Evolutionary conservation across 345 rosid genomes (phyloP).

Genomic region (Linum tenue): DNA sequence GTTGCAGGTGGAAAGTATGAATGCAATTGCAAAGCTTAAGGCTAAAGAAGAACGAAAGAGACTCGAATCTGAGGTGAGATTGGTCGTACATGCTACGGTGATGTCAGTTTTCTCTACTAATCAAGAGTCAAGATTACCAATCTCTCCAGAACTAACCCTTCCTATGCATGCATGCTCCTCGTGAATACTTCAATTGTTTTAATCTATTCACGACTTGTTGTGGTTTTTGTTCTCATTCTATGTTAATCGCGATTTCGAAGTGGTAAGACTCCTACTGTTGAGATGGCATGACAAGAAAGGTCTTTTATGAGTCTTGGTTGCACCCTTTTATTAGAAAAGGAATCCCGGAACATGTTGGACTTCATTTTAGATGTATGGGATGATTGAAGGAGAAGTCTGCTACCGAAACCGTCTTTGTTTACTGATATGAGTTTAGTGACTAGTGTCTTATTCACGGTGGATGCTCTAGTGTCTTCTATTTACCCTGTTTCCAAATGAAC

Average conservation of each 20-base stretch:
- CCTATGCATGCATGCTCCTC: neutral
- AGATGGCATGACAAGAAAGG: no score
- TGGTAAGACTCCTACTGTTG: neutral
- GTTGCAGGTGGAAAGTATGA: constrained; percentile 78
- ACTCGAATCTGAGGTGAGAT: constrained; percentile 78
- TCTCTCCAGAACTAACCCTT: neutral
- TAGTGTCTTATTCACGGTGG: neutral
- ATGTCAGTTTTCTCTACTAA: neutral
- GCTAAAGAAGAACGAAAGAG: constrained; percentile 67
- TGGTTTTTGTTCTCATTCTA: neutral
- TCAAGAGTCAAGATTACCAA: neutral
- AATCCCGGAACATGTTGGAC: neutral
- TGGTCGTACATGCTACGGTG: neutral
- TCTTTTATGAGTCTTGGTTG: neutral
- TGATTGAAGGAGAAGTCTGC: neutral
- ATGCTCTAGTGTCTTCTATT: neutral
- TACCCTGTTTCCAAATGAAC: neutral
- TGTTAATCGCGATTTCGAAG: neutral
- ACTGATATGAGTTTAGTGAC: neutral
- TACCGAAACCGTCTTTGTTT: neutral
- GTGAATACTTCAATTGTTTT: neutral
- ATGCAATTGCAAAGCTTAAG: constrained; percentile 82
- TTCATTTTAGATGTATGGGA: neutral
- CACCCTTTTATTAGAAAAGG: neutral
- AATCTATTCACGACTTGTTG: neutral